Percentiles rank a stretch among this genome's conserved stretches.
Conservation (phyloP, 1,284 basidiomycete genomes). For the Tranzscheliella williamsii region DNA sequence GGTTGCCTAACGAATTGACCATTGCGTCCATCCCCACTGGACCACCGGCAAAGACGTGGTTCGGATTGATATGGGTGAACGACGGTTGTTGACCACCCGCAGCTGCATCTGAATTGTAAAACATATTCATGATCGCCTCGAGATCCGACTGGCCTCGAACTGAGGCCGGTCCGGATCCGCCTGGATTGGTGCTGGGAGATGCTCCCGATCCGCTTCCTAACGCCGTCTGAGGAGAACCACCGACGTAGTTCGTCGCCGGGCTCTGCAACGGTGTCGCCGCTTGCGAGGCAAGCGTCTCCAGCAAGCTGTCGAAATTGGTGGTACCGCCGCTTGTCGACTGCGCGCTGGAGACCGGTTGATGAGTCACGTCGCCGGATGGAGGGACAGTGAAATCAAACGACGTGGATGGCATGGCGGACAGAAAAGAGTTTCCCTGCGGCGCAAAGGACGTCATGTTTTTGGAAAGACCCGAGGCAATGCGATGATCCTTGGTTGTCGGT, state of each 20-base stretch:
- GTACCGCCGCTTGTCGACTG: not conserved
- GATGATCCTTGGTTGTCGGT: conserved; percentile 53
- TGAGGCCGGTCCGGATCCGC: not conserved
- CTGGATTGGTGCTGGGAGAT: conserved; percentile 9
- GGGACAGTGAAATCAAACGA: conserved; percentile 52
- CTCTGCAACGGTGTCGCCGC: conserved; percentile 25
- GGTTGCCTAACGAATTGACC: conserved; percentile 17
- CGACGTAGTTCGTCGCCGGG: conserved; percentile 12
- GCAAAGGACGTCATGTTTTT: conserved; percentile 47
- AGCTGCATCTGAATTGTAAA: conserved; percentile 49
- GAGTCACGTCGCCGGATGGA: conserved; percentile 6
- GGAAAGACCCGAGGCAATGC: conserved; percentile 57
- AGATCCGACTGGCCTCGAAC: conserved; percentile 20
- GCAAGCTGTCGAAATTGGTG: conserved; percentile 32
- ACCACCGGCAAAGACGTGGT: conserved; percentile 45
- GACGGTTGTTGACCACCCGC: conserved; percentile 31
- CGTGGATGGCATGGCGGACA: conserved; percentile 40
- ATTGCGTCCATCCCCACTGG: conserved; percentile 11
- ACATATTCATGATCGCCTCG: conserved; percentile 55
- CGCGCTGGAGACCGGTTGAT: conserved; percentile 10
- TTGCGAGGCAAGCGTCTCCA: conserved; percentile 35
- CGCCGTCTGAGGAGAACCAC: conserved; percentile 24
- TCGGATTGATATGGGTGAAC: conserved; percentile 55
- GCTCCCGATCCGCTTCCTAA: conserved; percentile 28
- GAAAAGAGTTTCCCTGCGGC: conserved; percentile 17